These are phyloP conservation scores for Debaryomyces psychrophilus DNA, from an alignment of 1,139 yeast species.

Conservation along the genomic window DNA sequence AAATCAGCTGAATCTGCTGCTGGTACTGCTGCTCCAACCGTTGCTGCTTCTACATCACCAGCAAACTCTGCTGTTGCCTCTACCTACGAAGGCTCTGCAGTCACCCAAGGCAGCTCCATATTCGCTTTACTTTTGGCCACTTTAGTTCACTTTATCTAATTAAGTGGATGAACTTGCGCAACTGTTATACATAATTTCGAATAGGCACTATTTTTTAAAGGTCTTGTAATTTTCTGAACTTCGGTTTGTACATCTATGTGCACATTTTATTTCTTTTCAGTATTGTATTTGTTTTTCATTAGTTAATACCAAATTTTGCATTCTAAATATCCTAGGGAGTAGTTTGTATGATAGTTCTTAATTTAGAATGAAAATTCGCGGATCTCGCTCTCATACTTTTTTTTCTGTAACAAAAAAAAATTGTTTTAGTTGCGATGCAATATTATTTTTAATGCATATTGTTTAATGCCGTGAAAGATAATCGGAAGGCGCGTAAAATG, in stretches of 20 bases:
- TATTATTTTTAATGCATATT: too few species aligned
- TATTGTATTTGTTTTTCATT: not conserved
- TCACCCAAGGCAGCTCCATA: slow-evolving; percentile 28
- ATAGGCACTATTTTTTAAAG: not conserved
- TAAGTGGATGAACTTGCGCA: not conserved
- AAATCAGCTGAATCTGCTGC: slow-evolving; percentile 17
- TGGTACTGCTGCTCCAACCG: slow-evolving; percentile 14
- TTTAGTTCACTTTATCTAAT: slow-evolving; percentile 26
- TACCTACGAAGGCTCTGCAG: slow-evolving; percentile 28
- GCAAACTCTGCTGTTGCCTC: slow-evolving; percentile 16
- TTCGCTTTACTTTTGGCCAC: slow-evolving; percentile 32
- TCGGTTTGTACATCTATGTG: not conserved
- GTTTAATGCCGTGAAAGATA: too few species aligned
- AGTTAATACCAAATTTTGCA: not conserved
- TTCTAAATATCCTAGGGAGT: not conserved
- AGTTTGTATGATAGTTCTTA: too few species aligned
- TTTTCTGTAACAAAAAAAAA: too few species aligned
- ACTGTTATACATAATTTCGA: not conserved
- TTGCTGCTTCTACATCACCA: slow-evolving; percentile 12
- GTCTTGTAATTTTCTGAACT: not conserved
- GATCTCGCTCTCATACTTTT: too few species aligned
- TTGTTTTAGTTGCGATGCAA: too few species aligned
- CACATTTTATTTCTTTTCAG: not conserved
- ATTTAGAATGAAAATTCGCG: too few species aligned
- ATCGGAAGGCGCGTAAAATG: too few species aligned